A percentile compares a stretch with the other conserved stretches of the same genome.
phyloP scores from a whole-genome alignment of 73 alveolate species.

The Effrenium voratum region DNA sequence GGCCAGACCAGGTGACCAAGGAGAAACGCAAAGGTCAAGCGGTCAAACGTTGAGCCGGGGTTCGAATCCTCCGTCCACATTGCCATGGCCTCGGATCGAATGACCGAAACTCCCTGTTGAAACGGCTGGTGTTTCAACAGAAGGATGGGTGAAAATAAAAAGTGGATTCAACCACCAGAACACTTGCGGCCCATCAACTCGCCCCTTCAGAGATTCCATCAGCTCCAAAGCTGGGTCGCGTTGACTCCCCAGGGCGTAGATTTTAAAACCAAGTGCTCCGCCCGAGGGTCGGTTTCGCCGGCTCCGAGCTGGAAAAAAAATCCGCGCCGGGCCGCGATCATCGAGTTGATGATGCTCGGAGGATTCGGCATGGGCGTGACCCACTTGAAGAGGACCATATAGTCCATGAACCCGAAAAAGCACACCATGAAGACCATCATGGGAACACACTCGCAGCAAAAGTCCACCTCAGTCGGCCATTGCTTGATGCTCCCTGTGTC shows the following conservation, averaged over 20 bases:
- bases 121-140: too few species aligned
- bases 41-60: too few species aligned
- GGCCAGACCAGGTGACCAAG: too few species aligned
- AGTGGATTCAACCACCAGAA: too few species aligned
- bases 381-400: slow-evolving; percentile 90
- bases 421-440: slow-evolving; percentile 65
- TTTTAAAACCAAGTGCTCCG: not conserved
- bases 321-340: slow-evolving; percentile 31
- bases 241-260: not conserved
- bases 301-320: not conserved
- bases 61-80: slow-evolving; percentile 76
- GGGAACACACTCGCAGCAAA: slow-evolving; percentile 62
- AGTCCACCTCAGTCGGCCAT: slow-evolving; percentile 39
- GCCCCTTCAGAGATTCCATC: too few species aligned
- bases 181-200: too few species aligned
- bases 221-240: too few species aligned
- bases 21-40: too few species aligned
- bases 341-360: slow-evolving; percentile 89
- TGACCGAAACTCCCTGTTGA: too few species aligned
- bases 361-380: slow-evolving; percentile 78
- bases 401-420: slow-evolving; percentile 91
- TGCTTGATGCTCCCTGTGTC: too few species aligned
- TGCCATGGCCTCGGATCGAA: slow-evolving; percentile 62
- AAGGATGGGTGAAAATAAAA: too few species aligned
- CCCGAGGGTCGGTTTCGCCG: not conserved